phyloP scores from a whole-genome alignment of 495 filamentous ascomycete genomes.

The Penicillium bovifimosum region DNA sequence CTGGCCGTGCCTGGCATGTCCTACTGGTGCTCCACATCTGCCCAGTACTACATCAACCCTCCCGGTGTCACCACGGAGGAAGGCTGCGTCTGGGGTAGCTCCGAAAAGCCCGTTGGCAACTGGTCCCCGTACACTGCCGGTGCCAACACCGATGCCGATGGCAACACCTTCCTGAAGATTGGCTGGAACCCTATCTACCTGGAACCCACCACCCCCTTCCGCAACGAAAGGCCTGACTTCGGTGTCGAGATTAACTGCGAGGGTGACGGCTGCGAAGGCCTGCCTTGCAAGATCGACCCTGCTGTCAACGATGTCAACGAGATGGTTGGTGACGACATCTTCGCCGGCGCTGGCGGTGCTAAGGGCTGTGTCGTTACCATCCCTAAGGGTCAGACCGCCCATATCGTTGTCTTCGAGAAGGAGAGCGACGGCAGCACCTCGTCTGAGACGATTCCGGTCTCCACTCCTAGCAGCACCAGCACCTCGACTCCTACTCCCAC shows the following conservation, averaged over 20 bases:
- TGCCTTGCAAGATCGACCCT: constrained; percentile 72
- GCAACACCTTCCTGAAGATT: constrained; percentile 69
- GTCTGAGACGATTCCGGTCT: constrained; percentile 7
- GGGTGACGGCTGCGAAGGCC: constrained; percentile 62
- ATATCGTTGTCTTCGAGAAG: constrained; percentile 59
- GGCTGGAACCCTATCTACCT: constrained; percentile 78
- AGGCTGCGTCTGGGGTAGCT: constrained; percentile 68
- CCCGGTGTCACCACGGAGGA: constrained; percentile 56
- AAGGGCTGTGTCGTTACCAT: constrained; percentile 76
- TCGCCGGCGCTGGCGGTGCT: constrained; percentile 62
- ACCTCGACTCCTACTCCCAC: constrained; percentile 20
- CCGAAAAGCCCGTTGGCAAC: constrained; percentile 62
- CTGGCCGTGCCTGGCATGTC: constrained; percentile 65
- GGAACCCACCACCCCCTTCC: constrained; percentile 51
- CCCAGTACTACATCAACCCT: constrained; percentile 80
- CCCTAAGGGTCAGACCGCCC: constrained; percentile 59
- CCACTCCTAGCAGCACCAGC: constrained; percentile 22
- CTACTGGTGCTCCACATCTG: constrained; percentile 70
- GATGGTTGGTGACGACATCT: constrained; percentile 44
- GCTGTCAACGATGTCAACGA: constrained; percentile 55
- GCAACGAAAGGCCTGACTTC: constrained; percentile 54
- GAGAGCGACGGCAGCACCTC: constrained; percentile 22
- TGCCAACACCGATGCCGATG: constrained; percentile 60
- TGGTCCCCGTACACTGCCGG: constrained; percentile 78
- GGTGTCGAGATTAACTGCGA: constrained; percentile 68